Evolutionary conservation across 371 early-diverging fungal genomes (phyloP).

Genomic region (Rhizopus sp.): DNA sequence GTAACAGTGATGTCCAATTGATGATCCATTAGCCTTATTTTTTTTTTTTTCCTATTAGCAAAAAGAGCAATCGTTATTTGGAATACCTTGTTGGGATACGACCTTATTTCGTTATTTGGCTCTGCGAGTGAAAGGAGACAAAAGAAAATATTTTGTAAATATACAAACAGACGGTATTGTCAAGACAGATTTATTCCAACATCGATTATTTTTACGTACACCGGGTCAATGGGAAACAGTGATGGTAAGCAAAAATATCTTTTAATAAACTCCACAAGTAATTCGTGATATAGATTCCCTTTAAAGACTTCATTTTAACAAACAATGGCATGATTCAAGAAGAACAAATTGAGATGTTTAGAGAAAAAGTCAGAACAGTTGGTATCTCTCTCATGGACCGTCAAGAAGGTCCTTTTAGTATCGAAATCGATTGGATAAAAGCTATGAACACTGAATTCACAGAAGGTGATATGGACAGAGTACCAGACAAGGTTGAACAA

Average conservation of each 20-base stretch:
- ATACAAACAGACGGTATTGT: constrained; percentile 83
- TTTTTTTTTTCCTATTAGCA: constrained; percentile 8
- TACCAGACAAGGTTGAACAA: constrained; percentile 5
- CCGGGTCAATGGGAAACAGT: constrained; percentile 93
- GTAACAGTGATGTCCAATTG: constrained; percentile 25
- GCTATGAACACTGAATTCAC: constrained; percentile 76
- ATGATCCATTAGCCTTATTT: not conserved
- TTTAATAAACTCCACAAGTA: not conserved
- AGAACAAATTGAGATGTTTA: constrained; percentile 82
- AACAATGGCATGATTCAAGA: constrained; percentile 86
- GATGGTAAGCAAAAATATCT: constrained; percentile 55
- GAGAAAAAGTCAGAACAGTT: constrained; percentile 83
- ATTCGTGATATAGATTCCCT: constrained; percentile 70
- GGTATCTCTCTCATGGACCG: constrained; percentile 86
- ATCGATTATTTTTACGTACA: constrained; percentile 80
- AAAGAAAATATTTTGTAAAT: constrained; percentile 87
- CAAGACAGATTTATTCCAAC: constrained; percentile 88
- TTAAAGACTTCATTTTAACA: constrained; percentile 89
- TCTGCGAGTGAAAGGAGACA: constrained; percentile 78
- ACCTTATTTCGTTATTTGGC: constrained; percentile 83
- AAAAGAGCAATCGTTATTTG: constrained; percentile 57
- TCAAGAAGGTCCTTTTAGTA: constrained; percentile 80
- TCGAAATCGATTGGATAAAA: constrained; percentile 91
- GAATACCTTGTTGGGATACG: constrained; percentile 85
- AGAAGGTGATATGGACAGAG: constrained; percentile 67